Evolutionary conservation across 345 rosid species (phyloP).

Genomic region (Eucalyptus curtisii): DNA sequence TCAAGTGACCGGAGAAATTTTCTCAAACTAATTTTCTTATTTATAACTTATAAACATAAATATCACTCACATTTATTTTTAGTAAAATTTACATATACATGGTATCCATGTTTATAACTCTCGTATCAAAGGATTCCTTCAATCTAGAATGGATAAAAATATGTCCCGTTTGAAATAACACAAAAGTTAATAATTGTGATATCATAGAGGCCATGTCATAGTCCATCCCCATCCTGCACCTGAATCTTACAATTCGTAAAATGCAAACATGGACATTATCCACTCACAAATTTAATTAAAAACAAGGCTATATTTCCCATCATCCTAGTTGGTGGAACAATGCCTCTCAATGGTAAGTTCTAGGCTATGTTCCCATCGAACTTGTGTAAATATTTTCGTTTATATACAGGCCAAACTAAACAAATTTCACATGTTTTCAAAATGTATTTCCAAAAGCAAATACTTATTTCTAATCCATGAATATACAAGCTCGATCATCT

Average conservation of each 20-base stretch:
- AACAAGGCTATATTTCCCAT: neutral
- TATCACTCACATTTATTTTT: neutral
- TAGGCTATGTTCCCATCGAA: neutral
- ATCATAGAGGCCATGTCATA: neutral
- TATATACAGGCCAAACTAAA: neutral
- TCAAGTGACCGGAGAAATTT: neutral
- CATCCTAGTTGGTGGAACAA: neutral
- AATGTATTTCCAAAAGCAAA: neutral
- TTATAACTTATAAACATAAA: neutral
- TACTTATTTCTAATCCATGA: neutral
- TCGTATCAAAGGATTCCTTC: neutral
- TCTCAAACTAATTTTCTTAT: neutral
- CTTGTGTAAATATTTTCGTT: neutral
- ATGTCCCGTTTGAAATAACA: neutral
- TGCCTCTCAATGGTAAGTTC: neutral
- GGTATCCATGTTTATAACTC: neutral
- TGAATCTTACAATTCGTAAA: neutral
- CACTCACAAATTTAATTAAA: neutral
- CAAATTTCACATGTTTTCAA: neutral
- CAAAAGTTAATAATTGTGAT: neutral
- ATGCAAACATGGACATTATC: neutral
- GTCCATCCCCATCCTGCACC: neutral
- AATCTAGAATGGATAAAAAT: neutral
- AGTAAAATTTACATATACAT: neutral
- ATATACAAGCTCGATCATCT: neutral